These are phyloP conservation scores for Cruciata laevipes DNA, from an alignment of 257 asterid species.

Conservation along the genomic window DNA sequence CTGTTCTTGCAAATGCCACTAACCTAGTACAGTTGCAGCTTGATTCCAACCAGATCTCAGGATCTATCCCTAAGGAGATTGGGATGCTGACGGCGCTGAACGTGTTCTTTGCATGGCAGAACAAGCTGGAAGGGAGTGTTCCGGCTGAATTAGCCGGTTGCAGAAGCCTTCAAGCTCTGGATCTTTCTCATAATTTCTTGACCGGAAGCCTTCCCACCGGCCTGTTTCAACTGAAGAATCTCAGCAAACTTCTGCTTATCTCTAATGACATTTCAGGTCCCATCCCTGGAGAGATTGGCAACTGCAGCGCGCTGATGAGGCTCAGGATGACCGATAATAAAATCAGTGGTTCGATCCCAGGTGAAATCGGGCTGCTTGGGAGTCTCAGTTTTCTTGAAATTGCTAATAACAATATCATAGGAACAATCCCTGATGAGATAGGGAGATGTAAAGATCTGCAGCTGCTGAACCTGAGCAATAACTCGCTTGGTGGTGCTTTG, in stretches of 20 bases:
- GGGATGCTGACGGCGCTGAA: conserved; percentile 44
- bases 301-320: conserved; percentile 51
- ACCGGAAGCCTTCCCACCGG: conserved; percentile 53
- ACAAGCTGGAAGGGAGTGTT: conserved; percentile 64
- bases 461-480: conserved; percentile 57
- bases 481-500: conserved; percentile 43
- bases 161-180: conserved; percentile 65
- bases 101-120: conserved; percentile 74
- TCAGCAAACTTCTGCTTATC: conserved; percentile 62
- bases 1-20: conserved; percentile 55
- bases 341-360: conserved; percentile 55
- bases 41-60: conserved; percentile 63
- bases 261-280: conserved; percentile 56
- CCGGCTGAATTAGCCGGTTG: conserved; percentile 54
- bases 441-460: conserved; percentile 55
- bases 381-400: conserved; percentile 66
- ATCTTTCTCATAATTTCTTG: conserved; percentile 53
- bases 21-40: conserved; percentile 54
- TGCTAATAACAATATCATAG: conserved; percentile 46
- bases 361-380: conserved; percentile 41
- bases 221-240: conserved; percentile 53
- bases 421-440: conserved; percentile 56
- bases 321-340: conserved; percentile 51
- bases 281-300: conserved; percentile 63
- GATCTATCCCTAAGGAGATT: conserved; percentile 52